A percentile compares a stretch with the other conserved stretches of the same genome.
These are phyloP conservation scores for Pouteria glomerata DNA, from an alignment of 148 eudicot species.

Conservation along the genomic window DNA sequence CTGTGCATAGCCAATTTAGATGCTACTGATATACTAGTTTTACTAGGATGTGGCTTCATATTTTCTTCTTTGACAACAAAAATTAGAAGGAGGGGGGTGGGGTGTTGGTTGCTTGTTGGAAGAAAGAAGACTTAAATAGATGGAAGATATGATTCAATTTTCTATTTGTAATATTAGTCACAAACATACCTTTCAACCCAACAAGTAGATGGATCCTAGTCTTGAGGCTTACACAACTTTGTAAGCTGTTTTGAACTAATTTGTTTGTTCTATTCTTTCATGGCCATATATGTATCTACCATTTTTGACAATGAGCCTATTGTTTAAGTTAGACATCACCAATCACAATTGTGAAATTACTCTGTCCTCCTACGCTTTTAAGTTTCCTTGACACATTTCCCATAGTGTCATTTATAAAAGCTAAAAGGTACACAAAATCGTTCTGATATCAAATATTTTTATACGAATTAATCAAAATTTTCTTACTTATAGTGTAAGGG, in stretches of 20 bases:
- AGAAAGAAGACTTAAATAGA: conserved; percentile 2
- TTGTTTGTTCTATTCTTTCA: background rate
- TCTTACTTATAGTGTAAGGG: no score
- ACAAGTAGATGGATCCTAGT: background rate
- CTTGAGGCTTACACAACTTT: background rate
- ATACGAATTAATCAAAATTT: no score
- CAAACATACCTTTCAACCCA: background rate
- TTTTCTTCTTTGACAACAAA: background rate
- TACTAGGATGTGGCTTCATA: conserved; percentile 7
- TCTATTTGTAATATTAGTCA: background rate
- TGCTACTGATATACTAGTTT: background rate
- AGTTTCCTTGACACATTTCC: no score
- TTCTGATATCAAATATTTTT: no score
- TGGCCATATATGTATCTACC: background rate
- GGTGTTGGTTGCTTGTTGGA: background rate
- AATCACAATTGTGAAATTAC: no score
- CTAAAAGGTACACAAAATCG: no score
- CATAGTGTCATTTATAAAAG: no score
- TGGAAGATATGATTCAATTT: background rate
- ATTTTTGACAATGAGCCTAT: background rate
- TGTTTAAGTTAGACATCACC: background rate
- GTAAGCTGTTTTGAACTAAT: background rate
- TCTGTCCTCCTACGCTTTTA: no score
- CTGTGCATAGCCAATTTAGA: conserved; percentile 23
- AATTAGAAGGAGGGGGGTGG: background rate